Percentiles rank a stretch among this genome's conserved stretches.
Conservation (phyloP, 768 basidiomycete species). For the Pulveroboletus sp. region DNA sequence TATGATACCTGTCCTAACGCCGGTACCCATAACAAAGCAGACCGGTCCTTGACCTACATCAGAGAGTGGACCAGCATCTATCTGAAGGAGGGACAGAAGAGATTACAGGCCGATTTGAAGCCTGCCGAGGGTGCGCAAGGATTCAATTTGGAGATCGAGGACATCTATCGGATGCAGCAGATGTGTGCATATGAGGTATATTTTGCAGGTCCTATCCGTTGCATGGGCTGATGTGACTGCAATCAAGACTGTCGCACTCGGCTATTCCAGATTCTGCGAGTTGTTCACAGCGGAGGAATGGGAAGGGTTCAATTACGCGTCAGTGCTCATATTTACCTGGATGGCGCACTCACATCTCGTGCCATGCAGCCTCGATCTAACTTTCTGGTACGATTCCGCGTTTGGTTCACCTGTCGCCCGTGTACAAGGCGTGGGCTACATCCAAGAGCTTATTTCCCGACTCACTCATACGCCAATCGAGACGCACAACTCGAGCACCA, state of each 20-base stretch:
- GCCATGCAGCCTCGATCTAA: conserved; percentile 15
- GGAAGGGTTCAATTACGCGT: conserved; percentile 90
- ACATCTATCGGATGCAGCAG: conserved; percentile 75
- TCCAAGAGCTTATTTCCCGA: conserved; percentile 80
- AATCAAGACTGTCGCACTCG: conserved; percentile 77
- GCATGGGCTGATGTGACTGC: neutral
- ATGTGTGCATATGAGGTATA: conserved; percentile 79
- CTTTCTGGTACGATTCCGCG: conserved; percentile 55
- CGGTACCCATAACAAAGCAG: conserved; percentile 37
- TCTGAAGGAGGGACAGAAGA: conserved; percentile 56
- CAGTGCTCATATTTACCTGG: conserved; percentile 22
- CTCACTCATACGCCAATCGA: conserved; percentile 71
- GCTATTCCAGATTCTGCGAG: conserved; percentile 87
- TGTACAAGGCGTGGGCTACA: conserved; percentile 71
- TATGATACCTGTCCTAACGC: conserved; percentile 81
- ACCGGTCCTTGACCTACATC: conserved; percentile 56
- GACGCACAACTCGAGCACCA: conserved; percentile 76
- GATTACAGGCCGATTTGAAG: conserved; percentile 52
- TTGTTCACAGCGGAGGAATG: conserved; percentile 90
- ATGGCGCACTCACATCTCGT: neutral
- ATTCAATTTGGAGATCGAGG: conserved; percentile 57
- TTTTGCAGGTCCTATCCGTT: neutral
- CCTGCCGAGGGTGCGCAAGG: conserved; percentile 34
- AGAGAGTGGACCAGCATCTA: conserved; percentile 67
- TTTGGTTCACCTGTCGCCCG: conserved; percentile 81